Evolutionary conservation across 768 basidiomycete species (phyloP), one percentile per base, ranked within the genome.

Genomic region (Trichaptum fuscoviolaceum): DNA sequence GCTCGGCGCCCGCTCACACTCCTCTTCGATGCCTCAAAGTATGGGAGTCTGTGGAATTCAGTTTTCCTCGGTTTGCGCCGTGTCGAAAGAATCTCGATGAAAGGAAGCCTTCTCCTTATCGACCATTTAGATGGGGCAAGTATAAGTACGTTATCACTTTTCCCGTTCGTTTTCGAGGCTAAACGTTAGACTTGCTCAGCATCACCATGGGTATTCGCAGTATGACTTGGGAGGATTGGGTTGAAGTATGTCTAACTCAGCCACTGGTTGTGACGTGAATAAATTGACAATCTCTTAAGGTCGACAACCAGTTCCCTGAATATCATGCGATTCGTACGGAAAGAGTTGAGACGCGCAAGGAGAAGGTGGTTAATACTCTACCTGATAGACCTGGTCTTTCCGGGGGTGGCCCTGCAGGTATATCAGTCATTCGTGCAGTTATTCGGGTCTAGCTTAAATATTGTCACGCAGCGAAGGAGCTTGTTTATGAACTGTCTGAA

Each of bases 221-320:
- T 62, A 90, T 91, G 88, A 78, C 78, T 9, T 92, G 87, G 86
- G 80, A 82, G 57, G 84, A 88, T 64, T 91, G 90, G 90, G 85
- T 92, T 60, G 87, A 91, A 77, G 87, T 86, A 67, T n/a, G 74
- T 67, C 35, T 26, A n/a, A 12, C 57, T 7, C 25, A 23, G 27
- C 20, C n/a, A 27, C 24, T 23, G 15, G 12, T 9, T 3, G 17
- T 8, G 17, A 34, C 58, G 26, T 30, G 67, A 42, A 62, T 62
- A 15, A 35, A 64, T 25, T 62, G 58, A 52, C 42, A 52, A 15
- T 12, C 20, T 20, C 15, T 62, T n/a, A 64, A 87, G 85, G 79
- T 90, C 35, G 90, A 90, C 73, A 80, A 82, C 65, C 77, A 84
- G 65, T 89, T 85, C 71, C 72, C 77, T 15, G 70, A 73, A 23